phyloP scores from a whole-genome alignment of 1,139 yeast genomes.

The Diutina scorzettiae region DNA sequence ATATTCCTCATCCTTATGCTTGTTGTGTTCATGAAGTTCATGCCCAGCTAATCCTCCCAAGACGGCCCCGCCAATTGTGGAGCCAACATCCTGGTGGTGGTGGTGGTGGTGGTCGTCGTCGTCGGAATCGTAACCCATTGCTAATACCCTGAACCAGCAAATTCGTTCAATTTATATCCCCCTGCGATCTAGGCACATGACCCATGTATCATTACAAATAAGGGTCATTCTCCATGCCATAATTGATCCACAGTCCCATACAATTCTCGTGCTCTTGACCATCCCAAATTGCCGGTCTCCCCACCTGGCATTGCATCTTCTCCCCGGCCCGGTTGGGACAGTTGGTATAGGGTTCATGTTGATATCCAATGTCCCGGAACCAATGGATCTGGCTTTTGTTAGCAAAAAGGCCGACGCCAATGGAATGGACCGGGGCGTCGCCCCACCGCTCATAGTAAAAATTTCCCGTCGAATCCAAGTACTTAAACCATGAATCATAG shows the following conservation, averaged over 20 bases:
- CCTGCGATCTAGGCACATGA: no score
- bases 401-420: slow-evolving; percentile 65
- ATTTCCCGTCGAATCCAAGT: slow-evolving; percentile 59
- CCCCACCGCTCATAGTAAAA: slow-evolving; percentile 90
- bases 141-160: neutral
- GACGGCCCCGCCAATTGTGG: slow-evolving; percentile 3
- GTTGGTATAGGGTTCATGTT: slow-evolving; percentile 60
- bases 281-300: slow-evolving; percentile 29
- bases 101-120: neutral
- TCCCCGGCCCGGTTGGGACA: slow-evolving; percentile 40
- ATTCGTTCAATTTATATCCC: neutral
- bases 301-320: slow-evolving; percentile 27
- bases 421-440: slow-evolving; percentile 79
- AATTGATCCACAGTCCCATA: slow-evolving; percentile 59
- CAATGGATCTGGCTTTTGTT: slow-evolving; percentile 64
- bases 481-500: slow-evolving; percentile 51
- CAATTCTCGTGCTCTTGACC: slow-evolving; percentile 56
- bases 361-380: slow-evolving; percentile 81
- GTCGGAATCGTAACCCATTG: neutral
- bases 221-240: slow-evolving; percentile 26
- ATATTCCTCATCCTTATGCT: neutral
- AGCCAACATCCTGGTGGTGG: neutral
- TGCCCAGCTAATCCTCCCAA: slow-evolving; percentile 1
- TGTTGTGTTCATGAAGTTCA: neutral
- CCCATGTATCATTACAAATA: neutral